Base-by-base conservation (phyloP, 768 basidiomycete genomes). In the Boletus patriciae region DNA sequence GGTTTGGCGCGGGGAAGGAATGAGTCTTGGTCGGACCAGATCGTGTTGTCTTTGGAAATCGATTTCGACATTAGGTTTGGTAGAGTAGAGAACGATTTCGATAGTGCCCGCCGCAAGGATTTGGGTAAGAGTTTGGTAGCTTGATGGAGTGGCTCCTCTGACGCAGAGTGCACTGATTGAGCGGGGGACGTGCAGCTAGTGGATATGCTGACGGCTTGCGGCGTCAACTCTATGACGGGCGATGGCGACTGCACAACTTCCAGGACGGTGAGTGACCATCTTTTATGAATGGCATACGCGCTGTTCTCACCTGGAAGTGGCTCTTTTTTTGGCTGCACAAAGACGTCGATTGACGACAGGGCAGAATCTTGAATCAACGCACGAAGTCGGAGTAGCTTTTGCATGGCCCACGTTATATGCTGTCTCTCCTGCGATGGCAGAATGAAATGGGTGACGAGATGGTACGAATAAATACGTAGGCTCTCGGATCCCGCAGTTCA, bases 1-100 rank as follows among this genome's bases (percentile, higher is more conserved):
- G 63, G 53, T 31, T 62, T 66, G 27, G 67, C 57, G 5, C 57
- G 66, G 13, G 67, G 61, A 44, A 73, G 57, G 33, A 34, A 70
- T 0, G 62, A 25, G 33, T 69, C 69, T 18, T 56, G 6, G 12
- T 57, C 21, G n/a, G 54, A 51, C 52, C 68, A 67, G 7, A 53
- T 11, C n/a, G 66, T 52, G 12, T 5, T 8, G 4, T 10, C n/a
- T 13, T 40, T 27, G 16, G 36, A 18, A 27, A n/a, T 15, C 15
- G 46, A 50, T 43, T 23, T 36, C 2, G 19, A 21, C 44, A 12
- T 21, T 16, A 23, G 46, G 3, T 3, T 15, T 19, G 36, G 41
- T 9, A 7, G 16, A 10, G 33, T 5, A 31, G 45, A 52, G n/a
- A 21, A 21, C 7, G 21, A 4, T 42, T 12, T 55, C n/a, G 46